Conservation (phyloP, 1,139 yeast genomes). For the Pichia sp. region DNA sequence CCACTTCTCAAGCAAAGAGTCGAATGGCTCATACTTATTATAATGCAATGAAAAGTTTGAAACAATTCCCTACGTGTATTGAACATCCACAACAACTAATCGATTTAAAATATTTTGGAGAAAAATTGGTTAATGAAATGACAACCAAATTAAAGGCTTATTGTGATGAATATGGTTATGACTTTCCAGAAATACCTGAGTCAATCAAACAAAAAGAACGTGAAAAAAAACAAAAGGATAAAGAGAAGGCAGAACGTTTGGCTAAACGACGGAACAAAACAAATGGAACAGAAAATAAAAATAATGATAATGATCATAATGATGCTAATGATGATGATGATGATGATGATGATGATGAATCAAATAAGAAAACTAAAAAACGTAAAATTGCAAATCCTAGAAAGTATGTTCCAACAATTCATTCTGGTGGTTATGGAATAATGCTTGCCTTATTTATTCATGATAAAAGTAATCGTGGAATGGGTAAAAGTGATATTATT, state of each 20-base stretch:
- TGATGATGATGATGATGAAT: slow-evolving; percentile 1
- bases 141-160: slow-evolving; percentile 37
- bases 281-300: background rate
- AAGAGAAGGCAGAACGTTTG: slow-evolving; percentile 7
- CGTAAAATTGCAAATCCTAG: slow-evolving; percentile 28
- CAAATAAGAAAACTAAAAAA: slow-evolving; percentile 24
- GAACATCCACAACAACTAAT: slow-evolving; percentile 45
- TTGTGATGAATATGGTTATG: slow-evolving; percentile 40
- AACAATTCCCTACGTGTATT: slow-evolving; percentile 38
- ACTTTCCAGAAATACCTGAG: slow-evolving; percentile 32
- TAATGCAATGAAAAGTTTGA: slow-evolving; percentile 44
- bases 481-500: slow-evolving; percentile 56
- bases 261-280: background rate
- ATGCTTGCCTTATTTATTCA: slow-evolving; percentile 54
- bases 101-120: slow-evolving; percentile 54
- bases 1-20: slow-evolving; percentile 37
- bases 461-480: slow-evolving; percentile 45
- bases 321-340: background rate
- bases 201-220: slow-evolving; percentile 11
- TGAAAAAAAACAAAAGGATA: background rate
- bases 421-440: slow-evolving; percentile 88
- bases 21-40: slow-evolving; percentile 41
- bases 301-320: background rate
- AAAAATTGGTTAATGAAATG: slow-evolving; percentile 48
- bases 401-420: slow-evolving; percentile 64